phyloP scores from a whole-genome alignment of 2,329 filamentous ascomycete species.

The Penicillium thymicola region DNA sequence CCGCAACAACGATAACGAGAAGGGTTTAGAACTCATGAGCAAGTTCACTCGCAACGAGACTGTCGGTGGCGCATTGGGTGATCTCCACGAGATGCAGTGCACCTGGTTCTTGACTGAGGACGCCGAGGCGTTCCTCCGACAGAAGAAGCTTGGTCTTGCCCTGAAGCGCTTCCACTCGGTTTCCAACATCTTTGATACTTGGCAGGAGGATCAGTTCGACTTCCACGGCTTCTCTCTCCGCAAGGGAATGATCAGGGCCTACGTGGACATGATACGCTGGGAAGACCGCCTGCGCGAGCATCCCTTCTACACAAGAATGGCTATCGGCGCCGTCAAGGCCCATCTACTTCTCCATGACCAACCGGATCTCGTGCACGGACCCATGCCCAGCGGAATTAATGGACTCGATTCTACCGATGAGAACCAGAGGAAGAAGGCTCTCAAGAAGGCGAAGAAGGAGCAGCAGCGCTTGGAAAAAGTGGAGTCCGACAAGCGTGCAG shows the following conservation, averaged over 20 bases:
- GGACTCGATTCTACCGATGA: constrained; percentile 51
- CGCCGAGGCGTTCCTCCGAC: constrained; percentile 80
- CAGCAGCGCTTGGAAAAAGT: constrained; percentile 70
- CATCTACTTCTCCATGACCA: constrained; percentile 78
- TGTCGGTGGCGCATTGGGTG: constrained; percentile 78
- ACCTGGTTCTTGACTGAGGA: constrained; percentile 97
- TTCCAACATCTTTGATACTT: constrained; percentile 90
- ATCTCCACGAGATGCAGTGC: constrained; percentile 97
- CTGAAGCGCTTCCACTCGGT: constrained; percentile 89
- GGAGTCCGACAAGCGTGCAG: constrained; percentile 78
- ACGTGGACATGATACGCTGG: constrained; percentile 95
- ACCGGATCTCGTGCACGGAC: constrained; percentile 62
- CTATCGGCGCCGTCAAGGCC: constrained; percentile 73
- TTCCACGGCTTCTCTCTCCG: constrained; percentile 97
- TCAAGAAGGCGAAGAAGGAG: constrained; percentile 87
- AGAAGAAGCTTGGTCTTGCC: constrained; percentile 77
- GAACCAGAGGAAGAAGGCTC: constrained; percentile 76
- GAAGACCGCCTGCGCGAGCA: constrained; percentile 88
- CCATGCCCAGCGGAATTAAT: constrained; percentile 54
- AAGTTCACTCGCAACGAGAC: constrained; percentile 93
- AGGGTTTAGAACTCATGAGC: constrained; percentile 81
- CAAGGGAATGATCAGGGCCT: constrained; percentile 92
- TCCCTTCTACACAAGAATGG: constrained; percentile 84
- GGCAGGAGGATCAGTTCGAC: constrained; percentile 98
- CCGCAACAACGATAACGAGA: constrained; percentile 84